A percentile compares a stretch with the other conserved stretches of the same genome.
These are phyloP conservation scores for Fusarium incarnatum DNA, from an alignment of 2,329 filamentous ascomycete species.

Conservation along the genomic window DNA sequence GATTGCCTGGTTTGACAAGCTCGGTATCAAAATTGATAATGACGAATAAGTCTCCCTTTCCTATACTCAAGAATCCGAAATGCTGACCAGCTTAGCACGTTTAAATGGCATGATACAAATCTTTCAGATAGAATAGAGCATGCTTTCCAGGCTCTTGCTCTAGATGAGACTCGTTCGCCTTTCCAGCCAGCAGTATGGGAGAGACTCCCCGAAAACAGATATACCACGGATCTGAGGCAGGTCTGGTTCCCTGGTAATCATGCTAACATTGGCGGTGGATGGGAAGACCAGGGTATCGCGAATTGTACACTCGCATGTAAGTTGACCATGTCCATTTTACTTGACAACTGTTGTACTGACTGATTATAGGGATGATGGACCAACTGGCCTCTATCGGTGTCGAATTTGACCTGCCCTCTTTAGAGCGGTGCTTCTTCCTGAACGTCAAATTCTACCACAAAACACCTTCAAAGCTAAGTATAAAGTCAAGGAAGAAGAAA, in stretches of 20 bases:
- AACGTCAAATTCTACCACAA: slow-evolving; percentile 50
- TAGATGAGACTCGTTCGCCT: slow-evolving; percentile 66
- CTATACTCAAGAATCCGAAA: neutral
- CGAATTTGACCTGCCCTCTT: slow-evolving; percentile 59
- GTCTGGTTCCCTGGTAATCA: slow-evolving; percentile 79
- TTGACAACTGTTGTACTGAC: too few species aligned
- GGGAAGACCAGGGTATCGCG: slow-evolving; percentile 62
- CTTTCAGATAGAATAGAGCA: slow-evolving; percentile 65
- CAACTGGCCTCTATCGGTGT: slow-evolving; percentile 64
- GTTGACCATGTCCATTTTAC: slow-evolving; percentile 25
- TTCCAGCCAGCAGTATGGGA: slow-evolving; percentile 70
- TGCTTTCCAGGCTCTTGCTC: slow-evolving; percentile 69
- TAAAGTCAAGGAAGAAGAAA: slow-evolving; percentile 31
- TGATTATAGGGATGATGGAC: slow-evolving; percentile 65
- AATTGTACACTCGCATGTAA: slow-evolving; percentile 55
- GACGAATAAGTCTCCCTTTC: slow-evolving; percentile 57
- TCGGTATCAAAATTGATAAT: slow-evolving; percentile 60
- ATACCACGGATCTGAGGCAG: slow-evolving; percentile 60
- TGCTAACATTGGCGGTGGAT: slow-evolving; percentile 77
- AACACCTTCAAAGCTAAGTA: slow-evolving; percentile 16
- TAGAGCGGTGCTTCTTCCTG: slow-evolving; percentile 56
- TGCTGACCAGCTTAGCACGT: slow-evolving; percentile 54
- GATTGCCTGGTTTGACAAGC: slow-evolving; percentile 58
- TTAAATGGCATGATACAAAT: slow-evolving; percentile 65
- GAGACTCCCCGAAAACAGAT: slow-evolving; percentile 52